Percentiles rank a stretch among this genome's conserved stretches.
phyloP scores from a whole-genome alignment of 2,329 filamentous ascomycete species.

The Claviceps pazoutovae region DNA sequence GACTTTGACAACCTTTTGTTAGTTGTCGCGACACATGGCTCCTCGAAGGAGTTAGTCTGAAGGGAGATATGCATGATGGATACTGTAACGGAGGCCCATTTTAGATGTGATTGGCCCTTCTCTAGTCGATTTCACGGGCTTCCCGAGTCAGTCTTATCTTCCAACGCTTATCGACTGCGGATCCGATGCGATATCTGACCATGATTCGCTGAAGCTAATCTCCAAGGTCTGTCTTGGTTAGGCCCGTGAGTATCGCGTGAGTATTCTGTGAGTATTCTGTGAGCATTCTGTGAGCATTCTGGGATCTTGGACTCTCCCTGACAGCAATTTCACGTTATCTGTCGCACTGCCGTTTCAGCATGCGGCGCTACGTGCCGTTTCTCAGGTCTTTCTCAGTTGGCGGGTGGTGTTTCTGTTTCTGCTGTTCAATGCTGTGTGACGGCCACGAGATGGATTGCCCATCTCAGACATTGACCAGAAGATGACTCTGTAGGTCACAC shows the following conservation, averaged over 20 bases:
- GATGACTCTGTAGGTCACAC: no score
- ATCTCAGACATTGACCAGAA: neutral
- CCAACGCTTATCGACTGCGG: neutral
- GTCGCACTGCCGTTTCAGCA: neutral
- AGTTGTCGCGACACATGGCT: neutral
- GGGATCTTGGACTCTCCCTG: neutral
- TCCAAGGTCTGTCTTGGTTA: neutral
- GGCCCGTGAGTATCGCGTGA: no score
- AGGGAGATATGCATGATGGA: neutral
- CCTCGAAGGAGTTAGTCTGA: neutral
- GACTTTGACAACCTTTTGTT: neutral
- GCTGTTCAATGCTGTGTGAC: neutral
- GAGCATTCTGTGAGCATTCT: no score
- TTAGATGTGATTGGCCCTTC: neutral
- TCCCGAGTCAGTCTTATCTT: conserved; percentile 1
- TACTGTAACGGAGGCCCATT: neutral
- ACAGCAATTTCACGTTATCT: neutral
- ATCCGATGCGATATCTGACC: neutral
- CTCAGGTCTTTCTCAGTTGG: neutral
- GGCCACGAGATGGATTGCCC: neutral
- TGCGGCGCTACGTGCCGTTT: neutral
- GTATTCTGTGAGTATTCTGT: no score
- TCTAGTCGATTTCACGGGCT: neutral
- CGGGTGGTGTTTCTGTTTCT: neutral
- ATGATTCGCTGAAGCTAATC: neutral